Evolutionary conservation across 164 flowering plant genomes (phyloP), one percentile per base, ranked within the genome.

Genomic region (Berberis vulgaris): DNA sequence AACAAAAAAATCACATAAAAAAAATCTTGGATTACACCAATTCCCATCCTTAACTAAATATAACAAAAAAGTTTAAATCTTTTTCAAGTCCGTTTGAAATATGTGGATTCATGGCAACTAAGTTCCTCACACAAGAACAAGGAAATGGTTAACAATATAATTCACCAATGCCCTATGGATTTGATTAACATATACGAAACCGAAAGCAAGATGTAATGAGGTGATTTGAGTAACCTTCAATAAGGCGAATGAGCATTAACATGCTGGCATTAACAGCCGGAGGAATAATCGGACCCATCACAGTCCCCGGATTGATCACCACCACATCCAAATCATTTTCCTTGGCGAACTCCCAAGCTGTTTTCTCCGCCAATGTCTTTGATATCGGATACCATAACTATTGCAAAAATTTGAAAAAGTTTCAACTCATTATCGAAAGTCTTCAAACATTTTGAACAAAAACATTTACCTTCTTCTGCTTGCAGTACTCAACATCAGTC

Each of bases 301-400:
- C 96, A 4, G 89, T 78, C 5, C 96, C 95, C 49, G 98, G 96
- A 73, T 92, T 86, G 54, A 92, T 80, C 63, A 85, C 95, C 61
- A 87, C 96, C 62, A 91, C 80, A 63, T 87, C 87, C 79, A 94
- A 67, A 9, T 77, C 88, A 2, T 76, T 81, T 71, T 86, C 86
- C 73, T 86, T 79, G 0, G 93, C 76, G 74, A 87, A 91, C 3
- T 89, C 84, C 97, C 94, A 91, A 39, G 96, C 91, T 9, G 87
- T 90, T 64, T 88, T 87, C 63, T 94, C 99, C 4, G 99, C 99
- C 43, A 89, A 64, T 42, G 86, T 85, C 68, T 94, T 94, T 1
- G 97, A 91, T 5, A 79, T 42, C 5, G 96, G 81, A 78, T 94
- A 94, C 97, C 99, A 94, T 8, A 84, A 41, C 99, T 94, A 69